Percentiles rank a stretch among this genome's conserved stretches.
phyloP scores from a whole-genome alignment of 495 filamentous ascomycete genomes.

The Gamarada debralockiae region DNA sequence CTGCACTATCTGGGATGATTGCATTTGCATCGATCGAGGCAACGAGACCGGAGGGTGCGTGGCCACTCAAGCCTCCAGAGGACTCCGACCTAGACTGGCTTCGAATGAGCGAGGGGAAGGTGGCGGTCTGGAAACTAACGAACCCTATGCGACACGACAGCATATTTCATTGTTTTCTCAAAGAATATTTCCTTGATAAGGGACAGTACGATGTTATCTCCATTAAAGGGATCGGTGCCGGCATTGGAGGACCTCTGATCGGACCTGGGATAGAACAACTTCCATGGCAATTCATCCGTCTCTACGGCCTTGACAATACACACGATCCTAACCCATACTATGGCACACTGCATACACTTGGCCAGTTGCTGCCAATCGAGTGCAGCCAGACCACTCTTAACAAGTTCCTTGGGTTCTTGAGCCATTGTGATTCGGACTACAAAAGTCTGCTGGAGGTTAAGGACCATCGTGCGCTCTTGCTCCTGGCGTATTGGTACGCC shows the following conservation, averaged over 20 bases:
- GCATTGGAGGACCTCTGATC: too few relatives aligned
- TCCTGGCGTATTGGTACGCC: slow-evolving; percentile 38
- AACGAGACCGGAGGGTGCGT: slow-evolving; percentile 28
- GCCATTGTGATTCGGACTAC: slow-evolving; percentile 29
- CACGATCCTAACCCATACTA: slow-evolving; percentile 6
- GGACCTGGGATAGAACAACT: neutral
- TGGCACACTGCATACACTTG: neutral
- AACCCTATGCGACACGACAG: slow-evolving; percentile 35
- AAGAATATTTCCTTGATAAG: slow-evolving; percentile 8
- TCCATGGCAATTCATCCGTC: neutral
- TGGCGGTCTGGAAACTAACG: slow-evolving; percentile 28
- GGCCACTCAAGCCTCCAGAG: slow-evolving; percentile 33
- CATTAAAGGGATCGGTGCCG: neutral
- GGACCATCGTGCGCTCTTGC: slow-evolving; percentile 35
- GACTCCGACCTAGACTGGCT: slow-evolving; percentile 34
- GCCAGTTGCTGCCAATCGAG: slow-evolving; percentile 25
- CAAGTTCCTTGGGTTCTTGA: slow-evolving; percentile 32
- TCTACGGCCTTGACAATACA: neutral
- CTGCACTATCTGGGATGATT: slow-evolving; percentile 31
- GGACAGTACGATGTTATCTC: slow-evolving; percentile 10
- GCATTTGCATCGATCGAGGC: slow-evolving; percentile 33
- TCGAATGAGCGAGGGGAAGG: slow-evolving; percentile 33
- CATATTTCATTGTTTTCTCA: slow-evolving; percentile 24
- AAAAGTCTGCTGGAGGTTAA: slow-evolving; percentile 27
- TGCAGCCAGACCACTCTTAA: slow-evolving; percentile 27